Evolutionary conservation across 345 rosid genomes (phyloP).

Genomic region (Microcos paniculata): DNA sequence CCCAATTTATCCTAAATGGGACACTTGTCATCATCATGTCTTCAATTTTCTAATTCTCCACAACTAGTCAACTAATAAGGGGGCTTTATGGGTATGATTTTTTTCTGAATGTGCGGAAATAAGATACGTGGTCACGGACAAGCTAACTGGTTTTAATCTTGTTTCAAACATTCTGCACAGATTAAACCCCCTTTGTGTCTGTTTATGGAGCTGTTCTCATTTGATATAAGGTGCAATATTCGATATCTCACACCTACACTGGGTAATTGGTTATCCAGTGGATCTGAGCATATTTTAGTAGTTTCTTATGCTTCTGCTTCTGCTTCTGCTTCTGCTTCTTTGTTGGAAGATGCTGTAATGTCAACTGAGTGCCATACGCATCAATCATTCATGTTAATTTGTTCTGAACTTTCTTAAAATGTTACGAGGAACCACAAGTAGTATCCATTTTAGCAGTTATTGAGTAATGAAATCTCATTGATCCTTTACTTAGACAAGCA

Average conservation of each 20-base stretch:
- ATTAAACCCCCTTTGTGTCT: too few relatives aligned
- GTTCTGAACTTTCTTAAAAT: too few relatives aligned
- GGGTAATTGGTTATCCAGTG: neutral
- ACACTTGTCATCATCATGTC: too few relatives aligned
- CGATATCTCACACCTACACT: neutral
- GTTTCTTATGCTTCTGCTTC: neutral
- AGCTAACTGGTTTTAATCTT: neutral
- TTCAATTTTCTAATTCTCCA: too few relatives aligned
- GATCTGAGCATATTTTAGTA: neutral
- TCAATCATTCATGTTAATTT: neutral
- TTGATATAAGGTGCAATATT: neutral
- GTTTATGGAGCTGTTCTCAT: too few relatives aligned
- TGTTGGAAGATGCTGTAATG: neutral
- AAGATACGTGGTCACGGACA: neutral
- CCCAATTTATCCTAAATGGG: too few relatives aligned
- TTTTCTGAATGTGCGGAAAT: neutral
- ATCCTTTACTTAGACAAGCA: neutral
- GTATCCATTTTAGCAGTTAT: too few relatives aligned
- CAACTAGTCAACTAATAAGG: too few relatives aligned
- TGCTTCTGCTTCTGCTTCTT: too few relatives aligned
- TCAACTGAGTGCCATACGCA: neutral
- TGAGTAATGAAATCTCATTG: neutral
- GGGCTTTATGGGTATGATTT: neutral
- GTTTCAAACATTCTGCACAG: slow-evolving; percentile 3
- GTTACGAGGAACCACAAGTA: too few relatives aligned